These are phyloP conservation scores for Hypoxylon cercidicola DNA, from an alignment of 495 filamentous ascomycete genomes.

Conservation along the genomic window DNA sequence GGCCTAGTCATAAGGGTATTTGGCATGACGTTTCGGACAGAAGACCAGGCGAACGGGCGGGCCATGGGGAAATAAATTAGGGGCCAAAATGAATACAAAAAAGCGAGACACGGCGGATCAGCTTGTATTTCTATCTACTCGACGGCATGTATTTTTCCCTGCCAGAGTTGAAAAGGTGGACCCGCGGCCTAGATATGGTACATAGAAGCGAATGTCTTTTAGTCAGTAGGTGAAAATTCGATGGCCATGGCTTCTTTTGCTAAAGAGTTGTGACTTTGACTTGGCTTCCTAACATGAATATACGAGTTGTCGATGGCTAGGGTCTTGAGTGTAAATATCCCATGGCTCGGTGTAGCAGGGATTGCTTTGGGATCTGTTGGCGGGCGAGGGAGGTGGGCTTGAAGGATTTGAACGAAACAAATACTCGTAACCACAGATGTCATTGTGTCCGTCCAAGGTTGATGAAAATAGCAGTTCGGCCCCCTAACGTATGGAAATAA, in stretches of 20 bases:
- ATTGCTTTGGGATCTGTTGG: too few species aligned
- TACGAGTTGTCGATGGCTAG: too few species aligned
- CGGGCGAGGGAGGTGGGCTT: background rate
- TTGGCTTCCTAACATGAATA: too few species aligned
- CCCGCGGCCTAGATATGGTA: conserved; percentile 34
- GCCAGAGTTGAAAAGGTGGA: conserved; percentile 29
- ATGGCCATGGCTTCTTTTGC: conserved; percentile 3
- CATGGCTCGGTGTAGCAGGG: too few species aligned
- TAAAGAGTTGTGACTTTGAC: too few species aligned
- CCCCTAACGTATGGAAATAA: too few species aligned
- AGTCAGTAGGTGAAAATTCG: conserved; percentile 7
- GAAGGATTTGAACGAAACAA: background rate
- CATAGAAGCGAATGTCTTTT: conserved; percentile 38
- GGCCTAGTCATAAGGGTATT: conserved; percentile 30
- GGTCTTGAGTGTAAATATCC: too few species aligned
- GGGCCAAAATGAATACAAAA: conserved; percentile 31
- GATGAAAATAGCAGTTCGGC: background rate
- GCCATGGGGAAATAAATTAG: conserved; percentile 15
- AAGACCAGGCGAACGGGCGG: conserved; percentile 19
- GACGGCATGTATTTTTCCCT: conserved; percentile 25
- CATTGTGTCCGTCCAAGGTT: background rate
- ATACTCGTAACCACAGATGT: background rate
- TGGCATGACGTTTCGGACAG: conserved; percentile 22
- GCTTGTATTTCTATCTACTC: conserved; percentile 38
- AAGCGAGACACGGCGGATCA: conserved; percentile 23